A percentile compares a stretch with the other conserved stretches of the same genome.
Evolutionary conservation across 129 eudicot species (phyloP).

Genomic region (Lactuca saligna): DNA sequence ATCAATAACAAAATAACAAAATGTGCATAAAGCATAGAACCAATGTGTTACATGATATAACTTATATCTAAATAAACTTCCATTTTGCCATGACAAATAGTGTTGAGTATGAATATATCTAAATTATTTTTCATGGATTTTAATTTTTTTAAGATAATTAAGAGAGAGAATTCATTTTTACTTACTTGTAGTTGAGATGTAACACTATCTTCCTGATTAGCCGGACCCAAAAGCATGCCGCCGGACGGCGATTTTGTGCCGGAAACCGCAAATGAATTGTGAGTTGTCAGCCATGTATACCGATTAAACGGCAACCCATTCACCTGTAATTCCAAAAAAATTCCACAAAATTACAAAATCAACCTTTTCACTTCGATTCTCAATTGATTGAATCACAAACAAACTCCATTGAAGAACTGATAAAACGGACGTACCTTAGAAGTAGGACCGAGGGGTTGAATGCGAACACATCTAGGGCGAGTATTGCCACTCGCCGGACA

Average conservation of each 20-base stretch:
- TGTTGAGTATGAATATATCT: not conserved
- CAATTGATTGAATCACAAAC: not conserved
- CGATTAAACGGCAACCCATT: conserved; percentile 77
- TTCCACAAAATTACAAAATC: not conserved
- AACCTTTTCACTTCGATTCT: conserved; percentile 1
- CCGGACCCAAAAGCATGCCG: conserved; percentile 51
- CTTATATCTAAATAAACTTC: too few relatives aligned
- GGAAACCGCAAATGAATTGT: conserved; percentile 71
- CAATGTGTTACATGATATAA: too few relatives aligned
- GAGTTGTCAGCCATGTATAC: conserved; percentile 94
- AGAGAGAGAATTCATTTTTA: not conserved
- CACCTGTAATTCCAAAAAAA: conserved; percentile 43
- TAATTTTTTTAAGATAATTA: not conserved
- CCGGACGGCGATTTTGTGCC: conserved; percentile 69
- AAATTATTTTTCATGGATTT: not conserved
- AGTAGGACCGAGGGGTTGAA: conserved; percentile 67
- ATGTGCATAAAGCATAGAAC: too few relatives aligned
- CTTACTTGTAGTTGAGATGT: conserved; percentile 67
- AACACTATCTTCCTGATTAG: conserved; percentile 87
- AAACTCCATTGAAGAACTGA: not conserved
- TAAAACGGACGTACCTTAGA: conserved; percentile 46
- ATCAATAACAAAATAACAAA: too few relatives aligned
- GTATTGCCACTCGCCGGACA: conserved; percentile 83
- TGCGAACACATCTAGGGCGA: conserved; percentile 74
- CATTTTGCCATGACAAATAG: not conserved